Percentiles rank a stretch among this genome's conserved stretches.
These are phyloP conservation scores for Solanum stenotomum DNA, from an alignment of 257 asterid genomes.

Conservation along the genomic window DNA sequence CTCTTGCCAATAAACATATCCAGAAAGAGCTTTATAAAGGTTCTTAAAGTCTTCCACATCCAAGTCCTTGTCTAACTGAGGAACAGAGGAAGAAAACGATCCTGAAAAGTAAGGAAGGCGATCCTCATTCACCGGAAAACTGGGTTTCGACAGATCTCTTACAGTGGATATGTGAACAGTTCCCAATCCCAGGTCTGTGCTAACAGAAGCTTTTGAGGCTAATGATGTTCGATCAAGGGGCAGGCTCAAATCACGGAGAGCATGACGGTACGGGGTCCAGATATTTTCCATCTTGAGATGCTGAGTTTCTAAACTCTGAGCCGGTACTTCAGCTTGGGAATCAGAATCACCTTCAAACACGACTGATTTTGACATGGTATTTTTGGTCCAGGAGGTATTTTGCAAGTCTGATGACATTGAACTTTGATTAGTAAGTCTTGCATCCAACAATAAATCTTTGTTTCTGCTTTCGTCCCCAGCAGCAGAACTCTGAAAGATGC, in stretches of 20 bases:
- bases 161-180: constrained; percentile 29
- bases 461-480: constrained; percentile 14
- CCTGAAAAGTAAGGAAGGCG: constrained; percentile 13
- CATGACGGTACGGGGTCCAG: constrained; percentile 4
- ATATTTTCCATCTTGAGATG: constrained; percentile 14
- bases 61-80: constrained; percentile 23
- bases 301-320: constrained; percentile 8
- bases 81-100: constrained; percentile 32
- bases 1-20: constrained; percentile 65
- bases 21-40: constrained; percentile 51
- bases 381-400: constrained; percentile 12
- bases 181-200: constrained; percentile 85
- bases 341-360: constrained; percentile 7
- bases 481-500: constrained; percentile 16
- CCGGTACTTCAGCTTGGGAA: constrained; percentile 23
- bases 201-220: constrained; percentile 29
- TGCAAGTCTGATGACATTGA: constrained; percentile 22
- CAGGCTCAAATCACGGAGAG: constrained; percentile 9
- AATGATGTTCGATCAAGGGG: constrained; percentile 15
- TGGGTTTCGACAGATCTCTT: constrained; percentile 21
- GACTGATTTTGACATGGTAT: constrained; percentile 12
- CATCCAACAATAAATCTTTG: constrained; percentile 15
- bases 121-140: constrained; percentile 16
- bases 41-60: constrained; percentile 36
- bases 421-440: constrained; percentile 16